Base-by-base conservation (phyloP, 2,329 filamentous ascomycete species). In the Dactylonectria estremocensis region DNA sequence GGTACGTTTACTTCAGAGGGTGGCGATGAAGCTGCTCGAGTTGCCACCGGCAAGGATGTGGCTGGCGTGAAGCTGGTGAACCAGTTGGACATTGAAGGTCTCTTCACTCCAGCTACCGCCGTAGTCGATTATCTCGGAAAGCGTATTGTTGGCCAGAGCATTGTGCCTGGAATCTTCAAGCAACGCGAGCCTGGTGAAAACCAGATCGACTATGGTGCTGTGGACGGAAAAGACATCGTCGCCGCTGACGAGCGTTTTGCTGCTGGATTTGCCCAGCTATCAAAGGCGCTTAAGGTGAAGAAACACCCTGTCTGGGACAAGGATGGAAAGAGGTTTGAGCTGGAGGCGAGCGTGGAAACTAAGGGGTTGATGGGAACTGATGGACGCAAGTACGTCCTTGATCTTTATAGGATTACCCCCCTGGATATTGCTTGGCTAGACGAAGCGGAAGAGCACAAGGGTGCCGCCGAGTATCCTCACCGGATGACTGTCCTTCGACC, bases 151-250 rank as follows among this genome's bases (percentile, higher is more conserved):
- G 96, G 94, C 40, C 96, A 99, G 84, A 98, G 95, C 77, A 98
- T 99, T 71, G 96, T 99, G 18, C 96, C 96, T 5, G 97, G 96
- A 67, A 99, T 99, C 77, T 99, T 99, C 88, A 98, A 98, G 86
- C 96, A 98, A 84, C 91, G 95, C 40, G 96, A 98, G 77, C 94
- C 95, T 33, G 96, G 95, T 59, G 96, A 99, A 88, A 96, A 97
- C 82, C 96, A 98, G 82, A 98, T 99, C 74, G 96, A 99, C 80
- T 99, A 99, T 78, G 96, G 96, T 78, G 96, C 95, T 72, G 96
- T 98, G 35, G 96, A 99, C 80, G 96, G 97, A 72, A 97, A 97
- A 83, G 96, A 99, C 73, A 89, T 97, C 28, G 94, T 99, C 58
- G 95, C 96, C 1, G 93, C 94, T 13, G 94, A 98, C 77, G 92